Evolutionary conservation across 805 yeast species (phyloP), one percentile per base, ranked within the genome.

Genomic region (Ogataea parapolymorpha): DNA sequence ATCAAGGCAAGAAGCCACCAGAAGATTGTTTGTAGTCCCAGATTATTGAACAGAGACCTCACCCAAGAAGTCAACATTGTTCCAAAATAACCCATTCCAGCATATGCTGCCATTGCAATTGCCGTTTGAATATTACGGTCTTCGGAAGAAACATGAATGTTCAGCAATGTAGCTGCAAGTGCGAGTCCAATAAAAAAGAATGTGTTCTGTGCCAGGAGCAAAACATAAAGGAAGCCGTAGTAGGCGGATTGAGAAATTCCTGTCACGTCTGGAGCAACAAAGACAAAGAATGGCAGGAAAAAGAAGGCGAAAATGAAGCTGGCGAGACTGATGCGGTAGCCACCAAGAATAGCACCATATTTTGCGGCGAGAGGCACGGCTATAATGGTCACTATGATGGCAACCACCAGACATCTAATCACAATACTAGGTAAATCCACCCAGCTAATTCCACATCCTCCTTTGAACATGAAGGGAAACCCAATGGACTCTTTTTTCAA

Each of bases 391-490:
- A 32, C 8, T 11, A 11, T n/a, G 8, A 32, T 12, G 10, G 23
- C 35, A 12, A 16, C 35, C 10, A 20, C 9, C 13, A 14, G 10
- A 12, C 15, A 32, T 4, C 27, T 23, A 11, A 14, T 22, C 13
- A 13, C 14, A 13, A 22, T 22, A 7, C 6, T 7, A 11, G 35
- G 35, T n/a, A 32, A 12, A 15, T 32, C 35, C 4, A 18, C 14
- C 17, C 17, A 32, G 17, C 26, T 32, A 8, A 32, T 18, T 22
- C 35, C 26, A 23, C 35, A 32, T 32, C 35, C 35, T 3, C 35
- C 35, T 10, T n/a, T 8, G 18, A 32, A 32, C 26, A 18, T 32
- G 17, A 32, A 22, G 6, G 35, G 35, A 23, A 32, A 32, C n/a
- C 12, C 15, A 13, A 23, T 13, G 22, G 26, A 22, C 5, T 32